These are phyloP conservation scores for Jamesozyma piceae DNA, from an alignment of 805 yeast genomes.

Conservation along the genomic window DNA sequence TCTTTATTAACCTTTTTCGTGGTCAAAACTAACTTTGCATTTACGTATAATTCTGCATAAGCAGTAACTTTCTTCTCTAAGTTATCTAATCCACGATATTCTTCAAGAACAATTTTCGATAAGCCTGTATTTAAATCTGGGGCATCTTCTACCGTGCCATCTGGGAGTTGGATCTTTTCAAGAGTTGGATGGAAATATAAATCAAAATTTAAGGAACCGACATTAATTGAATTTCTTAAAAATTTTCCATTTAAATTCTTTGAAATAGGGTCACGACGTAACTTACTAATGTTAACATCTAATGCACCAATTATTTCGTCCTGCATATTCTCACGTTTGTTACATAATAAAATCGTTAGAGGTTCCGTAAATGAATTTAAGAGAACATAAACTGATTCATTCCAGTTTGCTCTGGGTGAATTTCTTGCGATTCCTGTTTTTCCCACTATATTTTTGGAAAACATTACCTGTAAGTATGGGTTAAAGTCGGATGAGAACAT, in stretches of 20 bases:
- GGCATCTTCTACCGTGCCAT: constrained; percentile 74
- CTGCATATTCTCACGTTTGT: constrained; percentile 59
- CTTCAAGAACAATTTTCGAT: constrained; percentile 44
- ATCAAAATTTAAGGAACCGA: constrained; percentile 64
- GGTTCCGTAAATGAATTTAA: constrained; percentile 72
- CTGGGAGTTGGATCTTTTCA: constrained; percentile 46
- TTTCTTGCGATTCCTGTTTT: constrained; percentile 55
- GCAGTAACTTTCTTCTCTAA: constrained; percentile 46
- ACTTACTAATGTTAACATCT: constrained; percentile 57
- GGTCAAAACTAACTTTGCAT: constrained; percentile 47
- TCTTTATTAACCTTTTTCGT: constrained; percentile 41
- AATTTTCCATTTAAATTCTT: constrained; percentile 44
- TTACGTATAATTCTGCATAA: constrained; percentile 59
- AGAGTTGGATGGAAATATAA: constrained; percentile 67
- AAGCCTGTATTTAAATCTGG: constrained; percentile 95
- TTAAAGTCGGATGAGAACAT: constrained; percentile 57
- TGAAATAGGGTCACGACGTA: constrained; percentile 44
- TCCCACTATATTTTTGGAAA: constrained; percentile 47
- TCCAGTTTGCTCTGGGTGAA: constrained; percentile 70
- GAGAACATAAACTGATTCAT: constrained; percentile 62
- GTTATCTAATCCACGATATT: constrained; percentile 22
- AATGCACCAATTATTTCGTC: constrained; percentile 72
- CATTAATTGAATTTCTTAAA: constrained; percentile 68
- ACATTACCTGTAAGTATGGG: constrained; percentile 72
- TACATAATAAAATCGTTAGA: constrained; percentile 57